phyloP scores from a whole-genome alignment of 345 rosid species.

The Lepidium africanum region DNA sequence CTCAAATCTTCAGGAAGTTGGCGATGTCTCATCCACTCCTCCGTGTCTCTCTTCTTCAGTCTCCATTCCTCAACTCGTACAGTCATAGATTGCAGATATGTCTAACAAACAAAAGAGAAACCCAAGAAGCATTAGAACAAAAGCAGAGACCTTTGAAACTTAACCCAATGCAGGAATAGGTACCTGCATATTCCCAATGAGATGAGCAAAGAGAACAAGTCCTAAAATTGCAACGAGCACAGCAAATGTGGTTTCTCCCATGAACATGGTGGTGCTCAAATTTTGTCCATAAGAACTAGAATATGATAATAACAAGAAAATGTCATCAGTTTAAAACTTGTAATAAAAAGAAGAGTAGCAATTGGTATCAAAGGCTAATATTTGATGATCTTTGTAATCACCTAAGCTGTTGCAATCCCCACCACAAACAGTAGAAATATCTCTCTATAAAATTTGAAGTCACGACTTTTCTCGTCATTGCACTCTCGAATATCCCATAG shows the following conservation, averaged over 20 bases:
- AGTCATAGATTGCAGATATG: conserved; percentile 81
- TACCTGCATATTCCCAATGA: conserved; percentile 99
- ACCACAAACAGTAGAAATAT: conserved; percentile 81
- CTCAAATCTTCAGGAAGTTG: conserved; percentile 82
- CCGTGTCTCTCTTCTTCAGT: conserved; percentile 79
- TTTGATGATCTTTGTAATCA: conserved; percentile 13
- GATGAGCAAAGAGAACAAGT: conserved; percentile 82
- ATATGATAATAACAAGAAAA: conserved; percentile 21
- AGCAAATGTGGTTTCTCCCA: conserved; percentile 85
- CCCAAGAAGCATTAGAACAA: conserved; percentile 2
- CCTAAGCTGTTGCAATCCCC: conserved; percentile 92
- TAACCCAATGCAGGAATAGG: not conserved
- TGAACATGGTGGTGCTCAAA: conserved; percentile 68
- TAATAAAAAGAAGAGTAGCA: not conserved
- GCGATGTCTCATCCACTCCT: conserved; percentile 96
- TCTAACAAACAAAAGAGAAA: conserved; percentile 34
- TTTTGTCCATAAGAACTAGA: conserved; percentile 89
- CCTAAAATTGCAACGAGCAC: conserved; percentile 77
- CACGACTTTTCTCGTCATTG: conserved; percentile 45
- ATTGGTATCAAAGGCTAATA: not conserved
- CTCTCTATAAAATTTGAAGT: conserved; percentile 52
- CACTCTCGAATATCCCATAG: conserved; percentile 58
- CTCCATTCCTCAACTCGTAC: conserved; percentile 96
- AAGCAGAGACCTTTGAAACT: not conserved
- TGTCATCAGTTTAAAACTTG: not conserved